Conservation (phyloP, 345 rosid genomes). For the Litchi chinensis region DNA sequence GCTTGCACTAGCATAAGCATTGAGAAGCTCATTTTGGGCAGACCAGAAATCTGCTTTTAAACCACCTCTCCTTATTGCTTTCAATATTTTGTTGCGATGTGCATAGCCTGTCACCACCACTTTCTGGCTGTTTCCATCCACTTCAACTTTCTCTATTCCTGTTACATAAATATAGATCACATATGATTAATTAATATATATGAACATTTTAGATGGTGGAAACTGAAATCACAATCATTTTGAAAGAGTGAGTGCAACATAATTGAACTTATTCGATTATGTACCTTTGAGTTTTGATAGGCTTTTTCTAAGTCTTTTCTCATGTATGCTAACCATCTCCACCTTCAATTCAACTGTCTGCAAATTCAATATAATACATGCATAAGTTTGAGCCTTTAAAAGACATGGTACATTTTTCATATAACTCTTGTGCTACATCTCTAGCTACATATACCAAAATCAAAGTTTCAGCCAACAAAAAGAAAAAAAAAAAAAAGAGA, state of each 20-base stretch:
- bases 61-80: slow-evolving; percentile 47
- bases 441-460: too few species aligned
- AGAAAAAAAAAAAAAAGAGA: too few species aligned
- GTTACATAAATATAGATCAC: background rate
- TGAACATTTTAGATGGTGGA: background rate
- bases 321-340: slow-evolving; percentile 55
- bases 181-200: too few species aligned
- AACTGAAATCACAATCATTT: background rate
- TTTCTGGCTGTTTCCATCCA: slow-evolving; percentile 44
- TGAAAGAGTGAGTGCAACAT: too few species aligned
- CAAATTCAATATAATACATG: slow-evolving; percentile 7
- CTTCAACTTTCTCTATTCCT: slow-evolving; percentile 59
- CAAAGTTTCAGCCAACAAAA: too few species aligned
- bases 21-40: slow-evolving; percentile 42
- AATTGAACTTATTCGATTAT: background rate
- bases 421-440: too few species aligned
- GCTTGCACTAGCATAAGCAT: slow-evolving; percentile 38
- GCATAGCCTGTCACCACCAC: slow-evolving; percentile 47
- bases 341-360: slow-evolving; percentile 51
- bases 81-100: slow-evolving; percentile 43
- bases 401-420: too few species aligned
- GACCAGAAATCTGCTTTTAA: slow-evolving; percentile 54
- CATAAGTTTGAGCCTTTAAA: too few species aligned
- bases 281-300: slow-evolving; percentile 45
- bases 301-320: slow-evolving; percentile 48